Conservation (phyloP, 73 alveolate species). For the Effrenium voratum region DNA sequence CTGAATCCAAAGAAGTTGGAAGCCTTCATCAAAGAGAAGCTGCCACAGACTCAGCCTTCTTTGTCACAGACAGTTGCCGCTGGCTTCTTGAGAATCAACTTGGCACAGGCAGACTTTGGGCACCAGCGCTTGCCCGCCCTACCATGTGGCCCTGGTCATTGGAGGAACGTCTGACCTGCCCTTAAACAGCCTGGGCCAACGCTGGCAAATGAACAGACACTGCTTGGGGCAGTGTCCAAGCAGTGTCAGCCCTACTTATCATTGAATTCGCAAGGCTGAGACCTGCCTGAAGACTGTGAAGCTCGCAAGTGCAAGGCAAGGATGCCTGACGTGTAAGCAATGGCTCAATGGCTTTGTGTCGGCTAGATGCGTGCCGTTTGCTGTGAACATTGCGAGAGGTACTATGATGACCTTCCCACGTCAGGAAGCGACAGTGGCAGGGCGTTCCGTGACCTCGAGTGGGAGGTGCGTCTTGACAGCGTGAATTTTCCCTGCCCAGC, state of each 20-base stretch:
- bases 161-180: slow-evolving; percentile 68
- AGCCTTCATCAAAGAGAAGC: slow-evolving; percentile 75
- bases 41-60: background rate
- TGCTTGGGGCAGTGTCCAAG: background rate
- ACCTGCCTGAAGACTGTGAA: slow-evolving; percentile 86
- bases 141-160: slow-evolving; percentile 91
- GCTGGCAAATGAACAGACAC: background rate
- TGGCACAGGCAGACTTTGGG: slow-evolving; percentile 65
- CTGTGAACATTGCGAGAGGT: slow-evolving; percentile 5
- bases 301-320: slow-evolving; percentile 85
- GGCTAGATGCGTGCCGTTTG: no score
- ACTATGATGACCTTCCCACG: slow-evolving; percentile 79
- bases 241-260: background rate
- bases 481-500: background rate
- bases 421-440: slow-evolving; percentile 88
- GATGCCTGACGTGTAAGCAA: background rate
- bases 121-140: slow-evolving; percentile 94
- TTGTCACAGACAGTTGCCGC: background rate
- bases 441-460: slow-evolving; percentile 93
- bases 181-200: background rate
- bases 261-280: slow-evolving; percentile 42
- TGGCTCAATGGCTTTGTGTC: background rate
- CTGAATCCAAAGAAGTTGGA: slow-evolving; percentile 73
- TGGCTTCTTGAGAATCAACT: background rate
- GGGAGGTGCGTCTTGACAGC: slow-evolving; percentile 59